Evolutionary conservation across 768 basidiomycete species (phyloP).

Genomic region (Trametes punicea): DNA sequence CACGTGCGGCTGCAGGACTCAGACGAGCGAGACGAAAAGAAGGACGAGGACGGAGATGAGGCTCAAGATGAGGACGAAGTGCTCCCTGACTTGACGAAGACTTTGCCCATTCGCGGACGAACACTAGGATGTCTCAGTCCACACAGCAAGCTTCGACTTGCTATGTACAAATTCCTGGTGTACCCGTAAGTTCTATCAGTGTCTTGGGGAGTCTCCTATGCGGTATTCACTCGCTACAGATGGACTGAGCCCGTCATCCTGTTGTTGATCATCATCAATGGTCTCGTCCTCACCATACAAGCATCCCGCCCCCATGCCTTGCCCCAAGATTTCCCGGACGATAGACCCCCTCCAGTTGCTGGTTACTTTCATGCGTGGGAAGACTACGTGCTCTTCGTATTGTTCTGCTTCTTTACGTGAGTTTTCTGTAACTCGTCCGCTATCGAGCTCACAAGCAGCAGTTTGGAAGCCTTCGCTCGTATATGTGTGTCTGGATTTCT

Average conservation of each 20-base stretch:
- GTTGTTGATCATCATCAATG: conserved; percentile 78
- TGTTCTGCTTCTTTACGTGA: conserved; percentile 87
- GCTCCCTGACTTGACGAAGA: conserved; percentile 41
- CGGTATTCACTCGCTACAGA: conserved; percentile 35
- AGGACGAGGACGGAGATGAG: conserved; percentile 29
- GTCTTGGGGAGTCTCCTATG: neutral
- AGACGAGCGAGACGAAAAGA: conserved; percentile 35
- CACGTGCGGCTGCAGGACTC: conserved; percentile 54
- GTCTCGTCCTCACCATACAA: conserved; percentile 79
- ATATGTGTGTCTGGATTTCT: conserved; percentile 88
- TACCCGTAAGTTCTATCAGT: conserved; percentile 56
- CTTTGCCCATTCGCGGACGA: conserved; percentile 63
- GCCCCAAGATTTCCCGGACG: conserved; percentile 37
- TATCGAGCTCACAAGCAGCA: conserved; percentile 30
- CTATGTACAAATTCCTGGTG: conserved; percentile 65
- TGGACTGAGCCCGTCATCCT: conserved; percentile 88
- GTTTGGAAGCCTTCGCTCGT: conserved; percentile 81
- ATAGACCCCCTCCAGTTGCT: conserved; percentile 37
- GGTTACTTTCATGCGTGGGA: conserved; percentile 92
- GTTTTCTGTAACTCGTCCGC: conserved; percentile 27
- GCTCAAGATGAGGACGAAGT: conserved; percentile 31
- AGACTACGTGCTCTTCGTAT: conserved; percentile 76
- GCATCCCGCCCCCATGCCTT: conserved; percentile 60
- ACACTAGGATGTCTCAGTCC: conserved; percentile 78
- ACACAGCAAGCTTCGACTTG: conserved; percentile 56